phyloP scores from a whole-genome alignment of 768 basidiomycete genomes.

The Coprinellus micaceus region DNA sequence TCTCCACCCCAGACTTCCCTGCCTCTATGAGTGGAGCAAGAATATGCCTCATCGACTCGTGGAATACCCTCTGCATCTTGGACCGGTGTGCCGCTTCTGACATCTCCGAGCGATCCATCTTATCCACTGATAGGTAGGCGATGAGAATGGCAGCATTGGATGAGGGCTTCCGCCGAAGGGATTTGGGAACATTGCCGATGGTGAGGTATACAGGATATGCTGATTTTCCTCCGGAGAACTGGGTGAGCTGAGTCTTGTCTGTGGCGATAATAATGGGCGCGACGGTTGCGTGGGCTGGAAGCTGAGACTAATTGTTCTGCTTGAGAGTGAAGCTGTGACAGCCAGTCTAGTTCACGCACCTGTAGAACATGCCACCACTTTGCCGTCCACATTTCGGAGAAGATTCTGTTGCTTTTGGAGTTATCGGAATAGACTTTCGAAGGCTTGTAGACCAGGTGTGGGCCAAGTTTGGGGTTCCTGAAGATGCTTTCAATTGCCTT shows the following conservation, averaged over 20 bases:
- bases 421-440: conserved; percentile 20
- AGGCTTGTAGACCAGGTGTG: conserved; percentile 24
- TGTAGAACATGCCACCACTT: conserved; percentile 35
- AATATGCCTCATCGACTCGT: conserved; percentile 30
- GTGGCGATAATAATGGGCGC: conserved; percentile 22
- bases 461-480: conserved; percentile 24
- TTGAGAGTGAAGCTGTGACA: neutral
- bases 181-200: conserved; percentile 36
- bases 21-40: conserved; percentile 22
- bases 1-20: conserved; percentile 26
- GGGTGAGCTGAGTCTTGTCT: too few relatives aligned
- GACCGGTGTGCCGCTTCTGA: conserved; percentile 4
- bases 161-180: conserved; percentile 27
- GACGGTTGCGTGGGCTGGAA: conserved; percentile 24
- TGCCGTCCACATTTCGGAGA: conserved; percentile 33
- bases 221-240: conserved; percentile 7
- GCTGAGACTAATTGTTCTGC: neutral
- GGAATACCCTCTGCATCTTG: conserved; percentile 29
- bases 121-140: conserved; percentile 36
- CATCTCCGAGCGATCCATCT: conserved; percentile 20
- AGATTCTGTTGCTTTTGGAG: conserved; percentile 16
- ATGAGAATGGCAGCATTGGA: conserved; percentile 30
- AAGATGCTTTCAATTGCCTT: conserved; percentile 27
- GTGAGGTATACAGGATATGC: conserved; percentile 44
- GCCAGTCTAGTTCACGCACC: conserved; percentile 17